These are phyloP conservation scores for Phytophthora aleatoria DNA, from an alignment of 352 stramenopile species.

Conservation along the genomic window DNA sequence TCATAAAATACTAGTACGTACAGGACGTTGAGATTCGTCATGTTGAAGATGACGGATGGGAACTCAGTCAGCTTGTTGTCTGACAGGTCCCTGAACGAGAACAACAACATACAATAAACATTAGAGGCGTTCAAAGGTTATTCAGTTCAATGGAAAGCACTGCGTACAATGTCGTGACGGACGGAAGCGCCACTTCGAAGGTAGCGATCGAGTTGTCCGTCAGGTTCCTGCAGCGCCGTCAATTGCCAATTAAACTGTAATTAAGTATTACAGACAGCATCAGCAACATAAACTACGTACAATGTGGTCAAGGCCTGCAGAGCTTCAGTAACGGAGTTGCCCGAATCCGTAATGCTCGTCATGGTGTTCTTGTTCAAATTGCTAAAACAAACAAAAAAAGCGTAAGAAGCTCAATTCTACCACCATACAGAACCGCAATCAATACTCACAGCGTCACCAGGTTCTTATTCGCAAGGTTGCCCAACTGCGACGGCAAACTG, in stretches of 20 bases:
- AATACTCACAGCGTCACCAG: conserved; percentile 55
- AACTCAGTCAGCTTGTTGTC: conserved; percentile 64
- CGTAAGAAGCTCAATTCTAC: not conserved
- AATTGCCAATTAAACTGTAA: conserved; percentile 3
- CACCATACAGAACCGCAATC: not conserved
- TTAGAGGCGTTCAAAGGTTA: not conserved
- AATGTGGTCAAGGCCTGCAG: conserved; percentile 53
- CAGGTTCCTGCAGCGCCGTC: conserved; percentile 40
- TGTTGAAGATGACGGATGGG: conserved; percentile 63
- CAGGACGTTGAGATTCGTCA: conserved; percentile 71
- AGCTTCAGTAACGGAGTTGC: conserved; percentile 39
- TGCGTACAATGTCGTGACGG: conserved; percentile 48
- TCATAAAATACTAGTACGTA: conserved; percentile 26
- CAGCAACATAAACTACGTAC: conserved; percentile 27
- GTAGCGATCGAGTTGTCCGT: conserved; percentile 49
- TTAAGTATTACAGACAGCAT: not conserved
- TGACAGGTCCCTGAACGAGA: conserved; percentile 44
- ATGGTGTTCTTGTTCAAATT: conserved; percentile 69
- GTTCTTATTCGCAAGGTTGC: conserved; percentile 49
- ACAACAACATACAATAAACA: not conserved
- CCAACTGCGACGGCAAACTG: conserved; percentile 51
- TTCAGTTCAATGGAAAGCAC: not conserved
- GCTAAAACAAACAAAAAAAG: conserved; percentile 22
- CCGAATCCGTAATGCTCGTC: conserved; percentile 37
- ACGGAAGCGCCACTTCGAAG: conserved; percentile 48